phyloP scores from a whole-genome alignment of 2,329 filamentous ascomycete genomes.

The Didymellaceae sp. region DNA sequence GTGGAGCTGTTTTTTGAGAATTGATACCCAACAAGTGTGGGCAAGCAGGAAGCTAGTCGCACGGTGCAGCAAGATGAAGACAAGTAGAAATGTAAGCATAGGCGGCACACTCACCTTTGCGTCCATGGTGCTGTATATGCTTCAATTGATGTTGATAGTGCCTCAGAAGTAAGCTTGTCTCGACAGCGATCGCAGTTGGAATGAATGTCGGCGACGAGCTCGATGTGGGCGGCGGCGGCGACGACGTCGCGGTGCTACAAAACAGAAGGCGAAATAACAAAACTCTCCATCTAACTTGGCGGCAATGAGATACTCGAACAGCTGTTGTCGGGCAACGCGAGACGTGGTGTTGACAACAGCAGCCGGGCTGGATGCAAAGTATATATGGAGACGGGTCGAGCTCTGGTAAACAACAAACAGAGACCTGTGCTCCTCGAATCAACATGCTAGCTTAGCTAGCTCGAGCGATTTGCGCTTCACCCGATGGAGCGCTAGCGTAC shows the following conservation, averaged over 20 bases:
- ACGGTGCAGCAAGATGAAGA: constrained; percentile 6
- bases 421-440: constrained; percentile 8
- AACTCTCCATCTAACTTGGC: constrained; percentile 51
- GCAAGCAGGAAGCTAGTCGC: constrained; percentile 5
- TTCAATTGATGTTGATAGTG: constrained; percentile 28
- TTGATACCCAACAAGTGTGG: constrained; percentile 1
- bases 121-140: constrained; percentile 47
- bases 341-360: constrained; percentile 36
- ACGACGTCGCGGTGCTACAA: constrained; percentile 41
- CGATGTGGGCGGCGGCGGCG: constrained; percentile 39
- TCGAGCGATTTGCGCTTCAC: constrained; percentile 2
- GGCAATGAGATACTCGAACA: constrained; percentile 48
- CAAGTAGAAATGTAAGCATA: not conserved
- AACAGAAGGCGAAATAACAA: constrained; percentile 46
- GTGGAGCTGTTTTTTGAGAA: not conserved
- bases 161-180: constrained; percentile 5
- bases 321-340: constrained; percentile 35
- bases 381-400: constrained; percentile 30
- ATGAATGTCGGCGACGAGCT: constrained; percentile 25
- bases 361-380: constrained; percentile 31
- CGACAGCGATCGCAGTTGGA: constrained; percentile 19
- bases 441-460: constrained; percentile 5
- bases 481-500: constrained; percentile 5
- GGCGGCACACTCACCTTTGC: constrained; percentile 50
- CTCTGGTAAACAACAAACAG: constrained; percentile 26